Evolutionary conservation across 176 grass and related monocot genomes (phyloP).

Genomic region (Coix lacrymajobi): DNA sequence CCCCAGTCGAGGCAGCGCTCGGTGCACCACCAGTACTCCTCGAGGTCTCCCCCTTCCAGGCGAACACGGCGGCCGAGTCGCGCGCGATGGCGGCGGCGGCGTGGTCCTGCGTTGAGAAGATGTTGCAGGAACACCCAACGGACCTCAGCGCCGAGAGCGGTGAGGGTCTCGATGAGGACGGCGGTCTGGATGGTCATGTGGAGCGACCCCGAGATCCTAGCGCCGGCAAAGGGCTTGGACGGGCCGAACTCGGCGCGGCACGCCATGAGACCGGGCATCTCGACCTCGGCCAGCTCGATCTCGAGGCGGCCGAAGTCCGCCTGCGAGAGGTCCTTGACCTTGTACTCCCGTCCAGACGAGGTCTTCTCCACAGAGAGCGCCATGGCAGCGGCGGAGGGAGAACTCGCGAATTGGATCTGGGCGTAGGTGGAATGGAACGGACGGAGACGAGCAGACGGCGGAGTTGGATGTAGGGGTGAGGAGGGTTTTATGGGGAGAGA

Average conservation of each 20-base stretch:
- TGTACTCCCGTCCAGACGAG: constrained; percentile 76
- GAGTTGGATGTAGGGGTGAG: background rate
- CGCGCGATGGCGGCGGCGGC: constrained; percentile 92
- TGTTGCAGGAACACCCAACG: constrained; percentile 98
- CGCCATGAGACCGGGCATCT: constrained; percentile 96
- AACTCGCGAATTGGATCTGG: constrained; percentile 22
- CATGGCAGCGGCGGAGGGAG: constrained; percentile 29
- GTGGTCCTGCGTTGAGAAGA: constrained; percentile 99
- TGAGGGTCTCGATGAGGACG: constrained; percentile 96
- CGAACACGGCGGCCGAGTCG: constrained; percentile 84
- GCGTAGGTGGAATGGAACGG: background rate
- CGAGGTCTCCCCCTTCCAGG: constrained; percentile 97
- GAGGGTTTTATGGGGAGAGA: constrained; percentile 15
- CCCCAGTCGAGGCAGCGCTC: constrained; percentile 98
- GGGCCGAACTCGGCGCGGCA: constrained; percentile 88
- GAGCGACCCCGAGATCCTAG: constrained; percentile 82
- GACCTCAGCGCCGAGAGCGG: constrained; percentile 85
- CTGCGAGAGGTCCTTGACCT: constrained; percentile 95
- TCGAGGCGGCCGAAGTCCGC: constrained; percentile 89
- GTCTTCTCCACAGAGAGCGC: constrained; percentile 91
- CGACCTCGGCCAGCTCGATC: constrained; percentile 90
- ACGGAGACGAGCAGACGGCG: constrained; percentile 1
- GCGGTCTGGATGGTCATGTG: constrained; percentile 99
- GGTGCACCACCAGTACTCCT: constrained; percentile 99
- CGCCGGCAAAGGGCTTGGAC: constrained; percentile 69